Evolutionary conservation across 139 green algal species (phyloP), one percentile per base, ranked within the genome.

Genomic region (Coelastrella sp.): DNA sequence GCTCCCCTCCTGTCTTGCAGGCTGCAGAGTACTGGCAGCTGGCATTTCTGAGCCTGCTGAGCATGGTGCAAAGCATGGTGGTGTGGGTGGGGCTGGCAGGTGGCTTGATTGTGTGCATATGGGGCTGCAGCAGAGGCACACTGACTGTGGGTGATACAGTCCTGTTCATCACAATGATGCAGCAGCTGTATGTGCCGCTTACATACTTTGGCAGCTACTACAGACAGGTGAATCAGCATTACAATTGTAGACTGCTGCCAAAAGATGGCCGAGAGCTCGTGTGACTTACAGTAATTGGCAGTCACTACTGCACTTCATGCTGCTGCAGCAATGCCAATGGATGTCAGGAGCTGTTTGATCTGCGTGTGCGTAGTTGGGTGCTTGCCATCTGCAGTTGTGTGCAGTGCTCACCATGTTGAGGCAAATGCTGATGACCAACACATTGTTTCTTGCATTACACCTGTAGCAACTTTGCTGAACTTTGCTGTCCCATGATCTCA

Each of bases 161-260:
- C 78, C 94, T 99, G 24, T 98, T 98, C 90, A 91, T 98, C 10
- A 96, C 95, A 10, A 93, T 98, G 76, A 97, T 99, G 90, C 92
- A 96, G 82, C 97, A 99, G 94, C 94, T 99, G 22, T 98, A 98
- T 89, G 93, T 94, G 15, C 97, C 97, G 7, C 95, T 99, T 70
- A 97, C 97, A 84, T 98, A 96, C 91, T 97, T 99, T 82, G 97
- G 97, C 27, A 94, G 70, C 85, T 97, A 97, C 91, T 97, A 97
- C 89, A 76, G 96, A 56, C 93, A 94, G 89, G 92, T 96, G 27
- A 22, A 80, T 57, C 6, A 11, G 20, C 0, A 20, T 70, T 15
- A 20, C 3, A 4, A 4, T 22, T 7, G 63, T 7, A 70, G 35
- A 17, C 12, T 70, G 63, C 4, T 70, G 12, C 4, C 6, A 22